phyloP scores from a whole-genome alignment of 202 grass and related monocot genomes.

The Panicum virgatum region DNA sequence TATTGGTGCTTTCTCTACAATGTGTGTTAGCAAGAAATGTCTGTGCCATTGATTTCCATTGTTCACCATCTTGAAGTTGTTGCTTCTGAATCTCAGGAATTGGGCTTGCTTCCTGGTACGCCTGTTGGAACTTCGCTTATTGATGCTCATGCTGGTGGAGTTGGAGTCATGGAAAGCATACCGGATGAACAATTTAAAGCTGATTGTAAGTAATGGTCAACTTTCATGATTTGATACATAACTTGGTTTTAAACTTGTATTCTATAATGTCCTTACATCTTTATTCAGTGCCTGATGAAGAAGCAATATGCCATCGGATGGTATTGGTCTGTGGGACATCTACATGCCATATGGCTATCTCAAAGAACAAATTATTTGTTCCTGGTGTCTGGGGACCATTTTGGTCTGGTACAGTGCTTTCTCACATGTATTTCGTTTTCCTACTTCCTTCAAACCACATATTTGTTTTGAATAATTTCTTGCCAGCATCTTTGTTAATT shows the following conservation, averaged over 20 bases:
- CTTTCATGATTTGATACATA: slow-evolving; percentile 12
- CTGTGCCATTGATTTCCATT: neutral
- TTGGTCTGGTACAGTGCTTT: slow-evolving; percentile 81
- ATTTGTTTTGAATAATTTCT: slow-evolving; percentile 21
- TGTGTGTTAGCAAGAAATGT: neutral
- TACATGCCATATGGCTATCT: slow-evolving; percentile 96
- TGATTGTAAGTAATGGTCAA: slow-evolving; percentile 43
- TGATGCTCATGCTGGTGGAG: slow-evolving; percentile 94
- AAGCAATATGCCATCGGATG: slow-evolving; percentile 76
- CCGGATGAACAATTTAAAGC: slow-evolving; percentile 48
- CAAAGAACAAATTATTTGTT: slow-evolving; percentile 78
- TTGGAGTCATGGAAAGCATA: slow-evolving; percentile 89
- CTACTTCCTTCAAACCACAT: neutral
- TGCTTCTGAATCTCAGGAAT: slow-evolving; percentile 54
- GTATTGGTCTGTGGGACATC: slow-evolving; percentile 97
- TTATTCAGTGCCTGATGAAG: slow-evolving; percentile 57
- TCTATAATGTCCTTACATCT: slow-evolving; percentile 15
- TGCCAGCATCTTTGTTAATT: slow-evolving; percentile 28
- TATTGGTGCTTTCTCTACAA: slow-evolving; percentile 20
- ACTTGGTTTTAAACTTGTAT: neutral
- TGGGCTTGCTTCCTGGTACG: slow-evolving; percentile 75
- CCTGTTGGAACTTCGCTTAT: slow-evolving; percentile 95
- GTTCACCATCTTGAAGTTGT: slow-evolving; percentile 18
- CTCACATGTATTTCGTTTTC: neutral
- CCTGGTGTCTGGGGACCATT: slow-evolving; percentile 95